Evolutionary conservation across 2,329 filamentous ascomycete genomes (phyloP).

Genomic region (Penicillium sp.): DNA sequence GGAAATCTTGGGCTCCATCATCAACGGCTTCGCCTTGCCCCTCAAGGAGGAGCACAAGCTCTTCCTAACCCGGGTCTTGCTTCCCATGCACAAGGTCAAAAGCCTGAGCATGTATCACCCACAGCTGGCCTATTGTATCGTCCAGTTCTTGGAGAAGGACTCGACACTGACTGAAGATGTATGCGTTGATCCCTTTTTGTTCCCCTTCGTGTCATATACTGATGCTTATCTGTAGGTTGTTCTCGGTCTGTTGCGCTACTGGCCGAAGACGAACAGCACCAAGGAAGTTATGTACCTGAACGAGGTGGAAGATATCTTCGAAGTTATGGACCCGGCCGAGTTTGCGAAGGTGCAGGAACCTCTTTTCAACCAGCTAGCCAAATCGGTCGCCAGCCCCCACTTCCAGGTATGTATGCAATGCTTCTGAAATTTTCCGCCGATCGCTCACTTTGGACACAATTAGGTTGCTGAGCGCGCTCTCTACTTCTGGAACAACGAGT

Average conservation of each 20-base stretch:
- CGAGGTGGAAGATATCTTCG: slow-evolving; percentile 98
- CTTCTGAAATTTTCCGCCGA: neutral
- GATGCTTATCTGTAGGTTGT: slow-evolving; percentile 64
- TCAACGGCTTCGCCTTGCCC: slow-evolving; percentile 95
- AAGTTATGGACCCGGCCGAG: slow-evolving; percentile 98
- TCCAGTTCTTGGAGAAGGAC: slow-evolving; percentile 98
- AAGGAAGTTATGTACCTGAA: slow-evolving; percentile 99
- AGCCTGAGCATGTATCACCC: slow-evolving; percentile 99
- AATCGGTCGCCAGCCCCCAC: slow-evolving; percentile 96
- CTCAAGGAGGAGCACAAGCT: slow-evolving; percentile 99
- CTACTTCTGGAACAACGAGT: slow-evolving; percentile 99
- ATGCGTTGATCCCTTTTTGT: slow-evolving; percentile 34
- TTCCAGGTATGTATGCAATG: slow-evolving; percentile 65
- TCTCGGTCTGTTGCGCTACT: slow-evolving; percentile 88
- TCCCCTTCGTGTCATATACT: slow-evolving; percentile 7
- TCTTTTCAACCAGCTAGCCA: slow-evolving; percentile 93
- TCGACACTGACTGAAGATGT: slow-evolving; percentile 95
- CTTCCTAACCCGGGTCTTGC: slow-evolving; percentile 87
- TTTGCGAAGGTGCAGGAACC: slow-evolving; percentile 99
- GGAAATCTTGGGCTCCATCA: slow-evolving; percentile 96
- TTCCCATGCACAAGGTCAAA: slow-evolving; percentile 97
- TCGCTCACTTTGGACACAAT: neutral
- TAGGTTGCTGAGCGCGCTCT: slow-evolving; percentile 89
- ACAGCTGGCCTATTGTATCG: slow-evolving; percentile 96
- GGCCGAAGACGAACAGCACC: slow-evolving; percentile 99